A percentile compares a stretch with the other conserved stretches of the same genome.
These are phyloP conservation scores for Lachnellula cervina DNA, from an alignment of 2,329 filamentous ascomycete species.

Conservation along the genomic window DNA sequence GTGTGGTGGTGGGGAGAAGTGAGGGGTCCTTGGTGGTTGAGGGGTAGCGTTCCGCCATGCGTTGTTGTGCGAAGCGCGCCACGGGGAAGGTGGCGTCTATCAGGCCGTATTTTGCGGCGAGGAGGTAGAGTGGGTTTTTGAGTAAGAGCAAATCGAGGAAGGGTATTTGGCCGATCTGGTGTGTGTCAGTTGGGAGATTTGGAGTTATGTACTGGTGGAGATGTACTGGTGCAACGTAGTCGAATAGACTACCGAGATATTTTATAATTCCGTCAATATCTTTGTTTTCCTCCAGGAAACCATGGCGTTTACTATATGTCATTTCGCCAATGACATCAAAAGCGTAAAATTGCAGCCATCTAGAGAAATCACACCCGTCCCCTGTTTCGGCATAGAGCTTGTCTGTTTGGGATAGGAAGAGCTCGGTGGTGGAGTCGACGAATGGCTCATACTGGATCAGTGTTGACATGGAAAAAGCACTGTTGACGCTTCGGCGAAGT, in stretches of 20 bases:
- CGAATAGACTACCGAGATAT: constrained; percentile 59
- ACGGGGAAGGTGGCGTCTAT: constrained; percentile 67
- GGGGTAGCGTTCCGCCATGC: constrained; percentile 58
- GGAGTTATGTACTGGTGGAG: background rate
- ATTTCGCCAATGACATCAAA: constrained; percentile 78
- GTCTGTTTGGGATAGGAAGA: constrained; percentile 63
- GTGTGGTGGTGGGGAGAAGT: constrained; percentile 18
- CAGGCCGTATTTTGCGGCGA: constrained; percentile 62
- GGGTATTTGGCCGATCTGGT: constrained; percentile 67
- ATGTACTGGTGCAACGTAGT: constrained; percentile 65
- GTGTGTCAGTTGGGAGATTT: constrained; percentile 3
- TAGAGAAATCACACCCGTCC: constrained; percentile 56
- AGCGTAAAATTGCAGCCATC: constrained; percentile 75
- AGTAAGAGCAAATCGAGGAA: constrained; percentile 63
- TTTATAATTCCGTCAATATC: constrained; percentile 71
- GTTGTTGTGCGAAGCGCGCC: constrained; percentile 63
- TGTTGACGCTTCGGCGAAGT: constrained; percentile 70
- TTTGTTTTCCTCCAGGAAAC: constrained; percentile 68
- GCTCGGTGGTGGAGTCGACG: constrained; percentile 67
- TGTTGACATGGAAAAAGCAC: constrained; percentile 71
- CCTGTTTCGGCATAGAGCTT: constrained; percentile 43
- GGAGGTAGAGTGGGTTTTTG: constrained; percentile 70
- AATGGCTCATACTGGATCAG: constrained; percentile 76
- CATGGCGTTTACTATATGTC: constrained; percentile 70
- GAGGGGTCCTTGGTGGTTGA: background rate